phyloP scores from a whole-genome alignment of 164 flowering plant genomes.

The Euptelea pleiosperma region DNA sequence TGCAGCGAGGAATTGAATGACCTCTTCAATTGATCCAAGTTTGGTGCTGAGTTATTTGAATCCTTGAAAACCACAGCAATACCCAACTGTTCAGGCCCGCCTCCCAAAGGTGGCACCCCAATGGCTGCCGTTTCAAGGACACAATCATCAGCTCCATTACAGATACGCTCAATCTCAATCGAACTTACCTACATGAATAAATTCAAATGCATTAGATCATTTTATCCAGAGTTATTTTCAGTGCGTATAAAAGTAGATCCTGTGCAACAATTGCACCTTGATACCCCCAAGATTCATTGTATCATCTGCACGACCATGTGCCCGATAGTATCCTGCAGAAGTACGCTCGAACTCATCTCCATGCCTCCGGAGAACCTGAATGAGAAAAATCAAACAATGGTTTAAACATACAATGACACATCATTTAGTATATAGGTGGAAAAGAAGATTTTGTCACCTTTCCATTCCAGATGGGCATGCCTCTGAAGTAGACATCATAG shows the following conservation, averaged over 20 bases:
- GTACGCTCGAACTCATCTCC: constrained; percentile 93
- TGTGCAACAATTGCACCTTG: constrained; percentile 45
- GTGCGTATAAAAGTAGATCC: neutral
- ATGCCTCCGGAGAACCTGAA: constrained; percentile 85
- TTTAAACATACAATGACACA: neutral
- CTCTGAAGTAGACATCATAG: constrained; percentile 71
- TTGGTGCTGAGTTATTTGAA: constrained; percentile 20
- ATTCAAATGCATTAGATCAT: neutral
- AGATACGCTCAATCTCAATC: constrained; percentile 85
- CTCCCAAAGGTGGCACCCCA: constrained; percentile 80
- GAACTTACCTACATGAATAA: constrained; percentile 70
- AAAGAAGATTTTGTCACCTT: constrained; percentile 37
- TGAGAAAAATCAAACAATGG: constrained; percentile 4
- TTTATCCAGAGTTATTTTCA: neutral
- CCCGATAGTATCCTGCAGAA: constrained; percentile 72
- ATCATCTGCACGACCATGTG: constrained; percentile 98
- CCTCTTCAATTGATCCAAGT: constrained; percentile 43
- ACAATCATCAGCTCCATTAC: constrained; percentile 52
- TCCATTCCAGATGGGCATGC: constrained; percentile 84
- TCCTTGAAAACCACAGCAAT: constrained; percentile 76
- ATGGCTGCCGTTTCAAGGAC: constrained; percentile 89
- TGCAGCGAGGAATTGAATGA: constrained; percentile 75
- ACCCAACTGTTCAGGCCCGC: constrained; percentile 88
- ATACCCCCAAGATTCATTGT: constrained; percentile 99
- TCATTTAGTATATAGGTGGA: neutral